Base-by-base conservation (phyloP, 192 early-diverging fungal species). In the Chytriomyces hyalinus region DNA sequence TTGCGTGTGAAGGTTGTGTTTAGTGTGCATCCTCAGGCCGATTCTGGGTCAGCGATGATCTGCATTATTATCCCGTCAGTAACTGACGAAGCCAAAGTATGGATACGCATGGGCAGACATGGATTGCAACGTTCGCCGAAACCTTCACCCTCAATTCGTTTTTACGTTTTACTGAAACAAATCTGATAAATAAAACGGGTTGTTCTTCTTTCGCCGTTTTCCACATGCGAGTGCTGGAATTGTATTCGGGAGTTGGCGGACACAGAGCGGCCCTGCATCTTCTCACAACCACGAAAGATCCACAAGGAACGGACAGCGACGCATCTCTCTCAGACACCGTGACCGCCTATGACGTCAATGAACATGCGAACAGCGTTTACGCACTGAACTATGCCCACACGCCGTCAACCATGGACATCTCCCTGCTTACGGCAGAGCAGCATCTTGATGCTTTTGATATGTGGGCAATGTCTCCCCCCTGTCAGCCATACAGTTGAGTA, bases 381-480 rank as follows among this genome's bases (percentile, higher is more conserved):
- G 50, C 59, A n/a, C 60, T 57, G 68, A 85, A 85, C 75, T 83
- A 81, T 66, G 50, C 49, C 4, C 60, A 64, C 22, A 8, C 79
- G 10, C 80, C 80, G 8, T 75, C 77, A 6, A 63, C 67, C 26
- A 62, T 15, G 5, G 77, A 78, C 48, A 78, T 78, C 43, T 45
- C 77, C 5, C 47, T 15, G 15, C 67, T 78, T 4, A 65, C 7
- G 9, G 62, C 61, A 28, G 50, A 75, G 22, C 53, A 75, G 4
- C 65, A 80, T 24, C 7, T 24, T 13, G 64, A 75, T 6, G 44
- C 50, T 20, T 47, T 64, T 28, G 83, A 91, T 66, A 90, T 91
- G 59, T 94, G 94, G 94, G 83, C 95, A 8, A 84, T 95, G 64
- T 92, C 91, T 71, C 95, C 95, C 43, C 95, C 95, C 0, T 96